These are phyloP conservation scores for Trametopsis cervina DNA, from an alignment of 768 basidiomycete species.

Conservation along the genomic window DNA sequence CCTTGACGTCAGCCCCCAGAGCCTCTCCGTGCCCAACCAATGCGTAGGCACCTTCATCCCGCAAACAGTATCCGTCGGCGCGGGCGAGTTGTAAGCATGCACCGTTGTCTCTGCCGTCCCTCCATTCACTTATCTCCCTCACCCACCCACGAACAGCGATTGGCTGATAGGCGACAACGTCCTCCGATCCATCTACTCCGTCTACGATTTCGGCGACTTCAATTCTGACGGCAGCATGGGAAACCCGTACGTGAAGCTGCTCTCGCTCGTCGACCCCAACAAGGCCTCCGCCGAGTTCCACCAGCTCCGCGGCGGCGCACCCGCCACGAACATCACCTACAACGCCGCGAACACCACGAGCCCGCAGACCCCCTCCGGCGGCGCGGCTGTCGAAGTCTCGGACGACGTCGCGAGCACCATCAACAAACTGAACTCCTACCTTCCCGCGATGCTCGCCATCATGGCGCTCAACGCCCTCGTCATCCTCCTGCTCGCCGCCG, in stretches of 20 bases:
- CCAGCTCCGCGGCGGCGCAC: conserved; percentile 52
- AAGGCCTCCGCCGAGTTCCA: conserved; percentile 70
- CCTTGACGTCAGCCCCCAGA: conserved; percentile 57
- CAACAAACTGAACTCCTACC: conserved; percentile 52
- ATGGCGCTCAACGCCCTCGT: conserved; percentile 75
- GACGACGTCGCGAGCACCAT: conserved; percentile 52
- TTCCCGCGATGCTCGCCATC: conserved; percentile 70
- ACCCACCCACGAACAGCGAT: conserved; percentile 40
- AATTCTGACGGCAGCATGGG: conserved; percentile 58
- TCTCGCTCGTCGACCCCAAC: conserved; percentile 62
- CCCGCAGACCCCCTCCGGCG: conserved; percentile 26
- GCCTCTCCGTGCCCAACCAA: conserved; percentile 34
- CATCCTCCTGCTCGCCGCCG: conserved; percentile 47
- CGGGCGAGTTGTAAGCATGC: conserved; percentile 54
- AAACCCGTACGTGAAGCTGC: conserved; percentile 70
- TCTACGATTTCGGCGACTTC: conserved; percentile 84
- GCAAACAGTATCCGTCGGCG: conserved; percentile 46
- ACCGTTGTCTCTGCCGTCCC: not conserved
- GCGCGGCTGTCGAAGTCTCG: conserved; percentile 46
- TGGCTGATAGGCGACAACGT: conserved; percentile 81
- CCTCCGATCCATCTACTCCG: conserved; percentile 72
- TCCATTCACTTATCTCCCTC: not conserved
- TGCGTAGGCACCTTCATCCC: conserved; percentile 79
- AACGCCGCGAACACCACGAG: conserved; percentile 34
- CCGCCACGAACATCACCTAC: conserved; percentile 65